These are phyloP conservation scores for Paulownia fortunei DNA, from an alignment of 257 asterid genomes.

Conservation along the genomic window DNA sequence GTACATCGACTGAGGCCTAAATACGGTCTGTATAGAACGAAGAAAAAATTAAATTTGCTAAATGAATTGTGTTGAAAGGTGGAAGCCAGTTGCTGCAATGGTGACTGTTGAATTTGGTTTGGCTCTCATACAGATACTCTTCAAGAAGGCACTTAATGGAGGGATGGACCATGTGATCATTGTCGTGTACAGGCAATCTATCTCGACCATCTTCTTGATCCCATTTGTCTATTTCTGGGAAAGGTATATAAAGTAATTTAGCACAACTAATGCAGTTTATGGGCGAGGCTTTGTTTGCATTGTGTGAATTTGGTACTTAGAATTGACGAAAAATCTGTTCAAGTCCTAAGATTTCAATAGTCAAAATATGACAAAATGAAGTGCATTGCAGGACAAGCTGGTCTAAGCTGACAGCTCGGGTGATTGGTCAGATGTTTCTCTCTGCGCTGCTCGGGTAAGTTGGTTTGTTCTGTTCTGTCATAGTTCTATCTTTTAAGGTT, in stretches of 20 bases:
- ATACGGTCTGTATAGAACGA: too few relatives aligned
- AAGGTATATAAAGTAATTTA: conserved; percentile 46
- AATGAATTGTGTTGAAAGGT: conserved; percentile 30
- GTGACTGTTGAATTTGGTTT: conserved; percentile 49
- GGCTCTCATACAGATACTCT: conserved; percentile 47
- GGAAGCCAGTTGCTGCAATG: conserved; percentile 57
- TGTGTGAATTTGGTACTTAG: too few relatives aligned
- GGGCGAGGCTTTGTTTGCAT: neutral
- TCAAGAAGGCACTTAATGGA: conserved; percentile 55
- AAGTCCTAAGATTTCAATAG: neutral
- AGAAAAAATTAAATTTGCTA: neutral
- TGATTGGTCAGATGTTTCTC: conserved; percentile 59
- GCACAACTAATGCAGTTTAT: neutral
- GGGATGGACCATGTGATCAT: conserved; percentile 54
- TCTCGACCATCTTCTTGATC: conserved; percentile 52
- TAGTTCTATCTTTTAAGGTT: neutral
- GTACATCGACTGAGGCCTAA: neutral
- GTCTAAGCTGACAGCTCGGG: conserved; percentile 53
- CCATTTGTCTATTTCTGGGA: conserved; percentile 65
- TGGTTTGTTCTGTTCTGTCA: too few relatives aligned
- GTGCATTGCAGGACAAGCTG: conserved; percentile 52
- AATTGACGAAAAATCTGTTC: neutral
- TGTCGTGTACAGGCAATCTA: conserved; percentile 55
- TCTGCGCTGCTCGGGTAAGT: conserved; percentile 74
- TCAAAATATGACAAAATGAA: neutral